These are phyloP conservation scores for Metarhizium guizhouense DNA, from an alignment of 2,329 filamentous ascomycete genomes.

Conservation along the genomic window DNA sequence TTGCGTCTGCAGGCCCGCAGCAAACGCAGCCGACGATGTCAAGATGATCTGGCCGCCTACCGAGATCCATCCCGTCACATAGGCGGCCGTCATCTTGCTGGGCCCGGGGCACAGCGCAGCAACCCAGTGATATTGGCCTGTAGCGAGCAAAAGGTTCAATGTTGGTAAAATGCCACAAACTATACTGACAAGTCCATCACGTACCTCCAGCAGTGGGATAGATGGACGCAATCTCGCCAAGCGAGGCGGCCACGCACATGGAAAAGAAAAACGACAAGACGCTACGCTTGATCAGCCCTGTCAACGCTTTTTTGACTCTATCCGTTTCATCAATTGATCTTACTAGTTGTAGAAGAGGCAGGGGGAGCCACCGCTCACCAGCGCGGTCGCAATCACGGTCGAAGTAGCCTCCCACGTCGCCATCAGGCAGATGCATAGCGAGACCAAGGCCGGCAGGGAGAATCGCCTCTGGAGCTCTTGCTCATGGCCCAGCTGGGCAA, in stretches of 20 bases:
- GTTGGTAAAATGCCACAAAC: not conserved
- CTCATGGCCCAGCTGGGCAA: conserved; percentile 19
- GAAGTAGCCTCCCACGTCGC: conserved; percentile 42
- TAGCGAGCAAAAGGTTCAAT: not conserved
- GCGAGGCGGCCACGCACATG: conserved; percentile 27
- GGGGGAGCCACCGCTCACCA: conserved; percentile 35
- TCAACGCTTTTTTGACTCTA: not conserved
- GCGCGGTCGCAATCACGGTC: conserved; percentile 33
- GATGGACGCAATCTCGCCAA: conserved; percentile 30
- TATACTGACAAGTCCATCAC: not conserved
- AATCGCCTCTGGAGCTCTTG: conserved; percentile 24
- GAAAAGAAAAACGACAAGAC: conserved; percentile 32
- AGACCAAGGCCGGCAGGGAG: conserved; percentile 33
- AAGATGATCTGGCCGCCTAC: conserved; percentile 36
- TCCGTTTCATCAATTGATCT: not conserved
- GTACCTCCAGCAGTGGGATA: conserved; percentile 25
- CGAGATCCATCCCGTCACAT: conserved; percentile 32
- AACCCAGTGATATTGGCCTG: conserved; percentile 38
- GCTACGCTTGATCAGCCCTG: conserved; percentile 15
- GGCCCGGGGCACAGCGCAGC: conserved; percentile 20
- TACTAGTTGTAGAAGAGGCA: conserved; percentile 37
- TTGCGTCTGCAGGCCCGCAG: conserved; percentile 33
- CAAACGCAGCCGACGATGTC: conserved; percentile 38
- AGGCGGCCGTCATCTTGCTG: conserved; percentile 7
- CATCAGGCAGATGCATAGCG: conserved; percentile 38